These are phyloP conservation scores for Pilatotrama ljubarskyi DNA, from an alignment of 768 basidiomycete genomes.

Conservation along the genomic window DNA sequence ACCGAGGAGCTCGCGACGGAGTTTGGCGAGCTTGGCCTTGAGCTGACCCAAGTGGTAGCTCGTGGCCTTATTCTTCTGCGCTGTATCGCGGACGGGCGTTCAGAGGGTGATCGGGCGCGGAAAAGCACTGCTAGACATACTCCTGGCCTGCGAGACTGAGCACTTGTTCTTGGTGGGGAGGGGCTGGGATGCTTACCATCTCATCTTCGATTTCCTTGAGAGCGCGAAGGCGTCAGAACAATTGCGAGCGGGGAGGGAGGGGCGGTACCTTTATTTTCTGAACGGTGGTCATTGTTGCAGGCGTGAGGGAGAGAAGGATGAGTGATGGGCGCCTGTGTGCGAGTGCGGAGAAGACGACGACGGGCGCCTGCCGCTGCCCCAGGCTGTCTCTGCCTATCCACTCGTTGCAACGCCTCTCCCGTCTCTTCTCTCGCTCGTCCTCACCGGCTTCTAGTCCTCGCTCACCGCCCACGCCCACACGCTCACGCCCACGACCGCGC, in stretches of 20 bases:
- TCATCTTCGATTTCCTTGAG: conserved; percentile 92
- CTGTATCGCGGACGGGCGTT: conserved; percentile 40
- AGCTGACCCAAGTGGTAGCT: conserved; percentile 96
- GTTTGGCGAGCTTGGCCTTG: conserved; percentile 98
- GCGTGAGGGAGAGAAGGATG: conserved; percentile 5
- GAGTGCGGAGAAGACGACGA: background rate
- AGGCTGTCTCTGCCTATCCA: background rate
- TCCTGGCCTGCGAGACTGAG: conserved; percentile 64
- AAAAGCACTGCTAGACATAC: conserved; percentile 43
- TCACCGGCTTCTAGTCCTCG: background rate
- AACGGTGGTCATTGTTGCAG: conserved; percentile 75
- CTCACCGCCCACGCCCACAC: background rate
- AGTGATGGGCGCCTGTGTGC: conserved; percentile 2
- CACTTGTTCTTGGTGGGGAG: conserved; percentile 12
- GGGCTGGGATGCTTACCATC: conserved; percentile 62
- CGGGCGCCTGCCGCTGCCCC: background rate
- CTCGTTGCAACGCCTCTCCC: conserved; percentile 5
- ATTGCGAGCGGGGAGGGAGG: background rate
- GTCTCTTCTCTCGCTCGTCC: conserved; percentile 14
- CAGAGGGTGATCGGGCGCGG: conserved; percentile 14
- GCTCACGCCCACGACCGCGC: background rate
- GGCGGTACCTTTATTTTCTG: conserved; percentile 79
- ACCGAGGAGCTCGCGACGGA: conserved; percentile 88
- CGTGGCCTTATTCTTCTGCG: conserved; percentile 95
- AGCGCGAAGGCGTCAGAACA: conserved; percentile 4